These are phyloP conservation scores for Exserohilum rostratum DNA, from an alignment of 2,329 filamentous ascomycete species.

Conservation along the genomic window DNA sequence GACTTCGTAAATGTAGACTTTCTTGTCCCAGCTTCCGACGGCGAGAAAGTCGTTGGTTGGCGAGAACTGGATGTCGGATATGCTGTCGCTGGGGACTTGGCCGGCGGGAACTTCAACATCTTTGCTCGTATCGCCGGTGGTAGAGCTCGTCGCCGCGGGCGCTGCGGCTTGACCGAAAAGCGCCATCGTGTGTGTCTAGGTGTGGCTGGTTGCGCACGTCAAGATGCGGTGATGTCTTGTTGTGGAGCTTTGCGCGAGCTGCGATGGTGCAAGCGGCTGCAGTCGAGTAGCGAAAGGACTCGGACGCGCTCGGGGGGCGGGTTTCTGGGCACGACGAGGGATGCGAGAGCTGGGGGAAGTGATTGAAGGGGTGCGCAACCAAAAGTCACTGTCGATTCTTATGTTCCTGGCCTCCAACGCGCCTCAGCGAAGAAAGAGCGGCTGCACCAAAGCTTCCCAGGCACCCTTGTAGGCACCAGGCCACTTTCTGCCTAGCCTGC, in stretches of 20 bases:
- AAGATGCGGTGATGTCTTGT: conserved; percentile 7
- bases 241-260: conserved; percentile 34
- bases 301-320: conserved; percentile 9
- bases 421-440: conserved; percentile 27
- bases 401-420: conserved; percentile 21
- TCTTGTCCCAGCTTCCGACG: conserved; percentile 95
- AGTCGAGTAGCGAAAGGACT: conserved; percentile 3
- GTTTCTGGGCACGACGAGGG: not conserved
- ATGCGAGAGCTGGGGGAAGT: not conserved
- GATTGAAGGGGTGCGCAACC: conserved; percentile 6
- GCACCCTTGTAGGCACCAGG: conserved; percentile 37
- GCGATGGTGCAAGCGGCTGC: not conserved
- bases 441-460: conserved; percentile 31
- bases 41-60: conserved; percentile 80
- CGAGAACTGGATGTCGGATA: conserved; percentile 86
- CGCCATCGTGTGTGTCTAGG: conserved; percentile 57
- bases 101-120: conserved; percentile 80
- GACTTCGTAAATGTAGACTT: conserved; percentile 96
- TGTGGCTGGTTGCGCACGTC: conserved; percentile 11
- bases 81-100: conserved; percentile 75
- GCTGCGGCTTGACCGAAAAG: conserved; percentile 63
- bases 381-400: conserved; percentile 14
- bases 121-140: conserved; percentile 87
- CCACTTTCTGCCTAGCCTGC: conserved; percentile 36
- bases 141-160: conserved; percentile 66